Base-by-base conservation (phyloP, 331 rosid species). In the Ulmus americana region DNA sequence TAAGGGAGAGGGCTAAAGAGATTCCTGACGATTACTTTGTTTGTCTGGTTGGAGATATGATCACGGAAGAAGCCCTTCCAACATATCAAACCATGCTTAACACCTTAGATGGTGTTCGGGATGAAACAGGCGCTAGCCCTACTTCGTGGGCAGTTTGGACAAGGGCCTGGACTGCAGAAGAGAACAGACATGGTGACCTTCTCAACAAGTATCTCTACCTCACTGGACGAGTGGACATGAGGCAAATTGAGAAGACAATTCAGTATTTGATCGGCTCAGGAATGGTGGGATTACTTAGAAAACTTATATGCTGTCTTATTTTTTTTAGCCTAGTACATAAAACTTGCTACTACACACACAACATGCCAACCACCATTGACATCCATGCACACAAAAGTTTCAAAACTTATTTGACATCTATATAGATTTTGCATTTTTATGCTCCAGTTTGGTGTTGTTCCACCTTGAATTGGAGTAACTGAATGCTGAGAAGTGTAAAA, bases 111-210 rank as follows among this genome's bases (percentile, higher is more conserved):
- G 95, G 95, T 41, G 90, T 84, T 78, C 81, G 90, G 63, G 95
- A 87, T 79, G 95, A 87, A 78, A 87, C 95, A 4, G 95, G 95
- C 18, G 95, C 95, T 38, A 87, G 95, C 79, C 95, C 35, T 64
- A 76, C 88, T 66, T 63, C 95, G 22, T 87, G 95, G 95, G 95
- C 86, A 53, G 8, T 84, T 73, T 87, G 95, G 95, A 87, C 86
- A 10, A 82, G 95, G 79, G 88, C 95, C 55, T 87, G 95, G 95
- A 87, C 95, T 61, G 90, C 95, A 51, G 95, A 87, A 64, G 95
- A 87, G 68, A 87, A 87, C 66, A 76, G 95, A 70, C 95, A 87
- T 1, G 95, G 95, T 59, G 95, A 87, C 80, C 91, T 87, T 55
- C 90, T 87, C 61, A 87, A 84, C 61, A 87, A 84, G 77, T 87